Evolutionary conservation across 805 yeast species (phyloP).

Genomic region (Maudiozyma barnettii): DNA sequence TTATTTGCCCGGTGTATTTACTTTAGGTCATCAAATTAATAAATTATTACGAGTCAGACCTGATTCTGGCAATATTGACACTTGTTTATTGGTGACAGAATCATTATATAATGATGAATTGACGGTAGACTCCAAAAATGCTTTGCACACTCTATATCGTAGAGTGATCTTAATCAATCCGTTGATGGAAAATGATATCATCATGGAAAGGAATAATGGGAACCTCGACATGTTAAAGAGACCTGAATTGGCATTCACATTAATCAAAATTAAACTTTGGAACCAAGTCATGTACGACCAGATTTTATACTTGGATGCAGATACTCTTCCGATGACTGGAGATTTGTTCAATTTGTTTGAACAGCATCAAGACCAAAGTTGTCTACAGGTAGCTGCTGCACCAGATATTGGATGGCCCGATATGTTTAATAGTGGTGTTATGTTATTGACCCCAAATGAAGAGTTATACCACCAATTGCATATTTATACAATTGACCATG

Average conservation of each 20-base stretch:
- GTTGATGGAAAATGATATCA: conserved; percentile 12
- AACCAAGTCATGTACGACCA: conserved; percentile 34
- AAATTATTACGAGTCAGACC: conserved; percentile 10
- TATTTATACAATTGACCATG: conserved; percentile 17
- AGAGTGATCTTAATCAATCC: conserved; percentile 23
- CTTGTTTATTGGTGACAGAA: conserved; percentile 16
- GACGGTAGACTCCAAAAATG: conserved; percentile 10
- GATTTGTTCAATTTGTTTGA: conserved; percentile 19
- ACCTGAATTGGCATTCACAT: conserved; percentile 44
- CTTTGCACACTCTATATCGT: conserved; percentile 17
- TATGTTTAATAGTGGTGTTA: conserved; percentile 73
- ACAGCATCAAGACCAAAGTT: conserved; percentile 15
- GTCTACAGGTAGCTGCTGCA: conserved; percentile 37
- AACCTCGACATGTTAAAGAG: conserved; percentile 34
- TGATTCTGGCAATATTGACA: conserved; percentile 1
- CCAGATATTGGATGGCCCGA: conserved; percentile 93
- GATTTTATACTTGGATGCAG: conserved; percentile 56
- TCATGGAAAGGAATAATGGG: conserved; percentile 12
- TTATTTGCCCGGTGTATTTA: conserved; percentile 50
- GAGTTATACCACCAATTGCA: conserved; percentile 35
- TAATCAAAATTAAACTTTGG: conserved; percentile 44
- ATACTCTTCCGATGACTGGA: conserved; percentile 41
- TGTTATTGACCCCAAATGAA: conserved; percentile 47
- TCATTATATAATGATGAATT: conserved; percentile 12
- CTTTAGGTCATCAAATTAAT: conserved; percentile 35